These are phyloP conservation scores for Teratosphaeria zuluensis DNA, from an alignment of 2,329 filamentous ascomycete species.

Conservation along the genomic window DNA sequence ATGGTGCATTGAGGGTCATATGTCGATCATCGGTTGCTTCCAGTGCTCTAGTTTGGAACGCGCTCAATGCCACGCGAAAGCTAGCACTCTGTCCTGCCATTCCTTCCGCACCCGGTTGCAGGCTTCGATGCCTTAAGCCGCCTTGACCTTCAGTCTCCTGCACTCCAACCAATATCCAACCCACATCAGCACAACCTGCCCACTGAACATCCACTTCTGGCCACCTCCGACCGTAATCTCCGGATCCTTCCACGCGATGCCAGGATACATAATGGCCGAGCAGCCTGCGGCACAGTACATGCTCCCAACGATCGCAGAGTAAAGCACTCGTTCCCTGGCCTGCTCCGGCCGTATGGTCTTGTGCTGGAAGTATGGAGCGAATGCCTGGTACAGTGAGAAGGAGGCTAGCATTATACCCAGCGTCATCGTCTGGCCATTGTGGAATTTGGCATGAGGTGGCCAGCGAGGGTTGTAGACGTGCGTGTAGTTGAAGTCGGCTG, in stretches of 20 bases:
- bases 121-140: conserved; percentile 2
- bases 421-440: conserved; percentile 43
- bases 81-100: no score
- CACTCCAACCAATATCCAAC: conserved; percentile 24
- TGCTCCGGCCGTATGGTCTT: conserved; percentile 6
- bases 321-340: conserved; percentile 17
- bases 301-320: conserved; percentile 30
- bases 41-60: no score
- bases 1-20: no score
- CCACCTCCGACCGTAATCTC: conserved; percentile 33
- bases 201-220: conserved; percentile 26
- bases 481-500: conserved; percentile 31
- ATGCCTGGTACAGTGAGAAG: conserved; percentile 30
- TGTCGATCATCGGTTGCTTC: no score
- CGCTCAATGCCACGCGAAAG: no score
- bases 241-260: conserved; percentile 34
- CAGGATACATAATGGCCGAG: conserved; percentile 39
- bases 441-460: conserved; percentile 43
- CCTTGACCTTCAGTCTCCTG: conserved; percentile 14
- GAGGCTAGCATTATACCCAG: conserved; percentile 34
- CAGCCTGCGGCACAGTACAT: conserved; percentile 38
- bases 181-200: conserved; percentile 17
- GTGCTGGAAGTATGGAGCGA: neutral
- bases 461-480: conserved; percentile 41
- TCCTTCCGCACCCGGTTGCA: neutral